These are phyloP conservation scores for Fusarium sp. DNA, from an alignment of 2,329 filamentous ascomycete genomes.

Conservation along the genomic window DNA sequence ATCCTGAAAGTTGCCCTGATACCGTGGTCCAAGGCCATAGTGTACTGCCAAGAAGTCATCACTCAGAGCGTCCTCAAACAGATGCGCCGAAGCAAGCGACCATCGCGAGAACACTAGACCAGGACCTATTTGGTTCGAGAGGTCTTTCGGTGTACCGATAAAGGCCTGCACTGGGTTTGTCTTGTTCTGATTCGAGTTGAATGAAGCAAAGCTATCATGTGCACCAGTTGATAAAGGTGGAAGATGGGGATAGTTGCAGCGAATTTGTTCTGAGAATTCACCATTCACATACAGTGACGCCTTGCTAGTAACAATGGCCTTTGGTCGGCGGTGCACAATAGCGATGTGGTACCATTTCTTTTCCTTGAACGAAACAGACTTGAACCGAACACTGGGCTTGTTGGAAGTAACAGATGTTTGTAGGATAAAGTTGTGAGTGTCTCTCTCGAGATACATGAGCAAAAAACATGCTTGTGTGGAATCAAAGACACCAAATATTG, in stretches of 20 bases:
- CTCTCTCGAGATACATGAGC: slow-evolving; percentile 91
- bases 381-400: slow-evolving; percentile 93
- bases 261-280: slow-evolving; percentile 92
- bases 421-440: slow-evolving; percentile 92
- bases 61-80: slow-evolving; percentile 88
- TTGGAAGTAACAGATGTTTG: slow-evolving; percentile 92
- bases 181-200: slow-evolving; percentile 69
- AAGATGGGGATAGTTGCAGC: slow-evolving; percentile 85
- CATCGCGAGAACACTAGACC: slow-evolving; percentile 82
- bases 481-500: slow-evolving; percentile 95
- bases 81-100: slow-evolving; percentile 89
- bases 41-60: slow-evolving; percentile 94
- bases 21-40: slow-evolving; percentile 88
- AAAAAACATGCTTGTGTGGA: slow-evolving; percentile 92
- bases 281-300: slow-evolving; percentile 93
- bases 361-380: slow-evolving; percentile 80
- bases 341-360: slow-evolving; percentile 93
- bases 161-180: slow-evolving; percentile 87
- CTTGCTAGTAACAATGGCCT: slow-evolving; percentile 80
- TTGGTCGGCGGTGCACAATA: slow-evolving; percentile 84
- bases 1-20: slow-evolving; percentile 97
- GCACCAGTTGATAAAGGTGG: slow-evolving; percentile 74
- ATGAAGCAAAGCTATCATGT: slow-evolving; percentile 77
- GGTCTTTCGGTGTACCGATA: slow-evolving; percentile 88
- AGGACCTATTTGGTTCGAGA: slow-evolving; percentile 80